Base-by-base conservation (phyloP, 208 protist genomes). In the Leishmania major region DNA sequence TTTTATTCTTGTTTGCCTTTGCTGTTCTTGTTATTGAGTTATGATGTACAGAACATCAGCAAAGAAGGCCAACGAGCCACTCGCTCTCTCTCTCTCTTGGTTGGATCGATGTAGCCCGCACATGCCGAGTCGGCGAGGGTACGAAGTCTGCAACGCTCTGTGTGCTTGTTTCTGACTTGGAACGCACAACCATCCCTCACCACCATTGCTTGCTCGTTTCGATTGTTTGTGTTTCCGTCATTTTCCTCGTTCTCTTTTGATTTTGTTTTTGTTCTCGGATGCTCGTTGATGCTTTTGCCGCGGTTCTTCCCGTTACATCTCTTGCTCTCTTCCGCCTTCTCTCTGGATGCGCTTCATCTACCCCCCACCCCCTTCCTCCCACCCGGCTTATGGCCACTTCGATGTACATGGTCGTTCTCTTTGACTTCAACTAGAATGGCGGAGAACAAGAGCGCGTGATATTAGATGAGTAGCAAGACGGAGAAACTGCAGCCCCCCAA, bases 1-100 rank as follows among this genome's bases (percentile, higher is more conserved):
- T 73, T 51, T 72, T 72, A 45, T 72, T 78, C 47, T 78, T n/a
- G 2, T 84, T 78, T 78, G 25, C 31, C 5, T 43, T 22, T 40
- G n/a, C 25, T 40, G 35, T 40, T 35, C 45, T 75, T 47, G 40
- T 19, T 75, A 45, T 49, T 31, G 40, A 53, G 17, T 0, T 19
- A 37, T 31, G 5, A 75, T 75, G 40, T 75, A 62, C 57, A 62
- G 57, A 62, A 62, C 22, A 31, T 62, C 25, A 62, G 57, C 57
- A 62, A n/a, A 62, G 64, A 43, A 28, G 64, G 64, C 25, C 25
- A 43, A 62, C 31, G 28, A n/a, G 57, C 28, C 57, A 62, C 57
- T 43, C 40, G 40, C 40, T 43, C 57, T 40, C 28, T 31, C 28
- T 62, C 28, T 31, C 57, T 62, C 57, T 62, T 62, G 8, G 28